Base-by-base conservation (phyloP, 2,329 filamentous ascomycete genomes). In the Fusarium denticulatum region DNA sequence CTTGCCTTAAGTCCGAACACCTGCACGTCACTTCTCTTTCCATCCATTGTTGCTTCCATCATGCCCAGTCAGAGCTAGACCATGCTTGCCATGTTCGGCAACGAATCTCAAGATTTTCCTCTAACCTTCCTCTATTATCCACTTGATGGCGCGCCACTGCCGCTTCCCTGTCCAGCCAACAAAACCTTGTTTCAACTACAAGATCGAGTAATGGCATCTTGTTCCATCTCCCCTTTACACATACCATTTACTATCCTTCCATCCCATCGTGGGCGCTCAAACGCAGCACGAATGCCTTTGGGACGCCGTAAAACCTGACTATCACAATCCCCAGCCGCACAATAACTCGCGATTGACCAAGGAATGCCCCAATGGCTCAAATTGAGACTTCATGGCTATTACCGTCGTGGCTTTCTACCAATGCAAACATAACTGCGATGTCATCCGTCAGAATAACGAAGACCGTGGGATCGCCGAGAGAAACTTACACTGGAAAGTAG, bases 401-500 rank as follows among this genome's bases (percentile, higher is more conserved):
- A 78, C 65, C 73, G 69, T 53, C 65, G 73, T 63, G 88, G 86
- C 72, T 91, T 92, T 70, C 86, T 85, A 56, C 89, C 90, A 74
- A 91, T 90, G 71, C 88, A 91, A 42, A 91, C 87, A 78, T 91
- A 90, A 71, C 89, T 90, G 65, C 59, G 49, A 49, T 66, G 43
- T 24, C 43, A 69, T 47, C 26, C 11, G 52, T 77, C 36, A 77
- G 68, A 43, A 60, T 40, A 36, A 30, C 22, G 30, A 11, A n/a
- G 22, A 13, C 18, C 20, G 46, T 37, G 16, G 5, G 49, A 39
- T 37, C 6, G 32, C 14, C 15, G 15, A 13, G 12, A 40, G 15
- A 49, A 20, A 85, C 88, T 85, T 81, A 91, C 86, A 91, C 77
- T 47, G 88, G 88, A 67, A 91, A 91, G 78, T 91, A 91, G 37